Base-by-base conservation (phyloP, 2,329 filamentous ascomycete species). In the Colletotrichum nymphaeae region DNA sequence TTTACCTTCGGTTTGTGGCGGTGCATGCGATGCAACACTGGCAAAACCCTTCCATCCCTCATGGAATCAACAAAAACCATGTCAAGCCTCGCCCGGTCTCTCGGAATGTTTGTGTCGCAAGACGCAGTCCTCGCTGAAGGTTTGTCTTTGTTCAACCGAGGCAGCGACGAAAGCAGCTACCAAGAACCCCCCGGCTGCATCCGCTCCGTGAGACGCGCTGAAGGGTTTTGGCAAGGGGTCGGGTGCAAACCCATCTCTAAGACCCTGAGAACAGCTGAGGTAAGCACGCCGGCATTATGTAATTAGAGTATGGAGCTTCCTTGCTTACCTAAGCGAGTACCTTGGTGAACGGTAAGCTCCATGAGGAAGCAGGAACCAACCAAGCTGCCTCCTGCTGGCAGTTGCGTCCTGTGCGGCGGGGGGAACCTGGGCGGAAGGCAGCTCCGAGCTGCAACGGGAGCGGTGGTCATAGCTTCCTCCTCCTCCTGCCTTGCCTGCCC, bases 391-490 rank as follows among this genome's bases (percentile, higher is more conserved):
- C 42, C 55, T 5, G 16, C 7, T n/a, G 16, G 26, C 30, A 32
- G 55, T 16, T 14, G 19, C 24, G 11, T 37, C 14, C 35, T 6
- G 32, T 12, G 58, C 22, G 58, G 58, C 35, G 58, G 14, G 35
- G 32, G 22, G 58, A 37, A 14, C 46, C 19, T 46, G 49, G 60
- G 60, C 60, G 42, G 46, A 42, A 53, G 42, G 52, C 52, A 55
- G 63, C 52, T 56, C 63, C 63, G 56, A 60, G 64, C 65, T 67
- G 53, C 37, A 59, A 35, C 37, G 22, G 52, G 55, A 63, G 28
- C 28, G 30, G 52, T 72, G 69, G 69, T 64, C 69, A 72, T 72
- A 72, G 69, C 69, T 72, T 63, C 60, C 24, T 63, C 22, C 26
- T 53, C 32, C 32, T 53, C 19, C 28, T 49, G 42, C 46, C 46